Evolutionary conservation across 148 eudicot genomes (phyloP).

Genomic region (Rhododendron kiyosumense): DNA sequence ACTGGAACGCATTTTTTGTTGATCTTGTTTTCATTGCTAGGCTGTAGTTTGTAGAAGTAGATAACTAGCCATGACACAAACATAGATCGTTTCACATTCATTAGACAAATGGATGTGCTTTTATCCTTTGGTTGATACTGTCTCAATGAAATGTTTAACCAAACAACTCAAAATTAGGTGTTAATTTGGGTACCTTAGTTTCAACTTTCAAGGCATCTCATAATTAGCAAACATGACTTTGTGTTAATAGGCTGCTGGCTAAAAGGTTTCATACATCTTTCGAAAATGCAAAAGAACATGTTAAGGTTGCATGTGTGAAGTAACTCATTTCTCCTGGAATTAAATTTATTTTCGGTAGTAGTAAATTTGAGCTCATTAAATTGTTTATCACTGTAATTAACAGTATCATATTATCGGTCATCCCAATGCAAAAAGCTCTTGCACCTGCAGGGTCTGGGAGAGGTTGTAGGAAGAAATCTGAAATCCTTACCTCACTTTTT

Average conservation of each 20-base stretch:
- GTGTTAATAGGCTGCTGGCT: not conserved
- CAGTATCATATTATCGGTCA: not conserved
- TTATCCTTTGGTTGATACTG: not conserved
- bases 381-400: not conserved
- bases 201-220: not conserved
- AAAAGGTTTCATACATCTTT: not conserved
- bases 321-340: not conserved
- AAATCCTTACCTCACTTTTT: not conserved
- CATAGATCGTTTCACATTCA: not conserved
- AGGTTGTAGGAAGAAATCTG: not conserved
- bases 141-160: not conserved
- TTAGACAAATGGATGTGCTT: not conserved
- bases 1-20: not conserved
- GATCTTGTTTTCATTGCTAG: not conserved
- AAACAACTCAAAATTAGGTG: not conserved
- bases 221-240: not conserved
- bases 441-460: not conserved
- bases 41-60: not conserved
- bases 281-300: not conserved
- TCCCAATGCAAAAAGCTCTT: not conserved
- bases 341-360: no score
- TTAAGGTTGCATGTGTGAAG: not conserved
- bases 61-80: not conserved
- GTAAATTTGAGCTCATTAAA: not conserved
- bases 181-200: not conserved